Conservation (phyloP, 2,329 filamentous ascomycete species). For the Aureobasidium namibiae region DNA sequence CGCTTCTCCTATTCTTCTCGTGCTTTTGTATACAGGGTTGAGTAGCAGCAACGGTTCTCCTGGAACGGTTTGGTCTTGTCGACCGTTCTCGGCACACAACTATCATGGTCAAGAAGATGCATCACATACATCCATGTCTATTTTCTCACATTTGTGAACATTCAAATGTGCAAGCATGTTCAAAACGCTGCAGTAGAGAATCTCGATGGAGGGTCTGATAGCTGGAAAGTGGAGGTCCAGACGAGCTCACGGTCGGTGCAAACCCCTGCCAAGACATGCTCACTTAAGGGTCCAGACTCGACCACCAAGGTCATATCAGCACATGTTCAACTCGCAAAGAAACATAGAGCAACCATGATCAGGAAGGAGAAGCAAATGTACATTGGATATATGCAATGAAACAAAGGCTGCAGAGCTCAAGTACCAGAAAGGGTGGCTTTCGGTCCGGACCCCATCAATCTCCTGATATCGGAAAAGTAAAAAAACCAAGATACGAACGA, state of each 20-base stretch:
- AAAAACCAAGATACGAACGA: constrained; percentile 4
- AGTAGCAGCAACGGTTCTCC: constrained; percentile 7
- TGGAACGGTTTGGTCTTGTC: neutral
- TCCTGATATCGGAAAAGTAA: neutral
- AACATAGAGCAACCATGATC: neutral
- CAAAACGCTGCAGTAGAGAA: neutral
- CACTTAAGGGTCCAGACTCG: neutral
- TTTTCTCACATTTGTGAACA: neutral
- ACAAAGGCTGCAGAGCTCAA: neutral
- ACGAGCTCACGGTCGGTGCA: no score
- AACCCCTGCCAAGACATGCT: neutral
- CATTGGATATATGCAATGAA: constrained; percentile 7
- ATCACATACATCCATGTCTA: neutral
- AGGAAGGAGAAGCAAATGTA: neutral
- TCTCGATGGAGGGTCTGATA: neutral
- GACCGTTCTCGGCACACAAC: neutral
- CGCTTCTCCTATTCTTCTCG: neutral
- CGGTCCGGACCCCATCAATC: neutral
- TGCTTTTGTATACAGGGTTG: neutral
- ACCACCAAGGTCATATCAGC: neutral
- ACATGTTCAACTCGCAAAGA: neutral
- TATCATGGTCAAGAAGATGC: no score
- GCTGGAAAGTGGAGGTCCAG: no score
- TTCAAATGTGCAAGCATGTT: no score
- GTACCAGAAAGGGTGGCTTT: neutral